Percentiles rank a stretch among this genome's conserved stretches.
These are phyloP conservation scores for Epichloe festucae DNA, from an alignment of 2,329 filamentous ascomycete genomes.

Conservation along the genomic window DNA sequence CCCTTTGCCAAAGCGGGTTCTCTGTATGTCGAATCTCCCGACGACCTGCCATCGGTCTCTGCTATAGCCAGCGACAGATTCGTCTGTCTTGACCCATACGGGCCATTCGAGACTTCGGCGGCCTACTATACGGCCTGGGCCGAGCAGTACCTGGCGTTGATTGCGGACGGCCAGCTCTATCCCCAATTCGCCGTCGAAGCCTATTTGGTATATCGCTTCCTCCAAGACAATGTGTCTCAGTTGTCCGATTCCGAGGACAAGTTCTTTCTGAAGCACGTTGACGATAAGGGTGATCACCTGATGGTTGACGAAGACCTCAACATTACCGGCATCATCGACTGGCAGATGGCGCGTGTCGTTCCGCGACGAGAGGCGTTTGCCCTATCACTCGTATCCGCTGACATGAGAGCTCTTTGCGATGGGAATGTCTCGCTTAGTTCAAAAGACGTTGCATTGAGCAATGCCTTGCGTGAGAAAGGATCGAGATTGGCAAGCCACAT, in stretches of 20 bases:
- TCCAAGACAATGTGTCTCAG: conserved; percentile 14
- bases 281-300: conserved; percentile 34
- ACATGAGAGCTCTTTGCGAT: conserved; percentile 7
- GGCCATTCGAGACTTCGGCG: conserved; percentile 7
- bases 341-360: conserved; percentile 12
- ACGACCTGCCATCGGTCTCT: conserved; percentile 8
- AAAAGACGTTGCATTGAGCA: conserved; percentile 7
- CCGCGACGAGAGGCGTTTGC: conserved; percentile 9
- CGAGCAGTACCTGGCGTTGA: conserved; percentile 6
- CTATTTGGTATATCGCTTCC: conserved; percentile 27
- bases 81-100: conserved; percentile 11
- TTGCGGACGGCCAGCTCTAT: conserved; percentile 20
- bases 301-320: conserved; percentile 28
- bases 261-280: conserved; percentile 31
- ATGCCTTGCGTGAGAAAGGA: conserved; percentile 6
- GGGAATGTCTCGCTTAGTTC: conserved; percentile 7
- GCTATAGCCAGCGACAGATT: conserved; percentile 16
- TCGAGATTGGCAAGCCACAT: not conserved
- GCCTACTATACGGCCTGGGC: conserved; percentile 14
- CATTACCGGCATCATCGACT: conserved; percentile 23
- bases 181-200: conserved; percentile 13
- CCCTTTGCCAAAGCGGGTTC: conserved; percentile 14
- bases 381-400: conserved; percentile 7
- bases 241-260: not conserved
- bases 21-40: conserved; percentile 6